Base-by-base conservation (phyloP, 2,329 filamentous ascomycete species). In the Arachnopeziza araneosa region DNA sequence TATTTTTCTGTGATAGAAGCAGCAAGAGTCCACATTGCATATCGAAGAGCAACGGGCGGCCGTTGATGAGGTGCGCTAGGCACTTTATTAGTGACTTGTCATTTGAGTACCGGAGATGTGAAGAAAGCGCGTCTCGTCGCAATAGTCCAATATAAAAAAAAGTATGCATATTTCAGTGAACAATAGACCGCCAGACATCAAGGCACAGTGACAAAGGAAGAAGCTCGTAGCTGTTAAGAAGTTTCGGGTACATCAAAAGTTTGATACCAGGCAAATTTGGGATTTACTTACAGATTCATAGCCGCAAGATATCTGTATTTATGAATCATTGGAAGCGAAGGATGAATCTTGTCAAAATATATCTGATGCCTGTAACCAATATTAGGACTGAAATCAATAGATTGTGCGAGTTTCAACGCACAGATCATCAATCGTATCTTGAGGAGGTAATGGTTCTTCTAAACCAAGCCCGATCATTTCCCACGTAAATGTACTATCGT, bases 21-120 rank as follows among this genome's bases (percentile, higher is more conserved):
- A 10, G 90, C 90, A 67, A 90, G 78, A n/a, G 87, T 83, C 91
- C 92, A 96, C 72, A 97, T 90, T 24, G 87, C 88, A 73, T 97
- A 97, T 69, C 93, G 84, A 50, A 97, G 76, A 68, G 85, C 90
- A 70, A 96, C 84, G 1, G 93, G 90, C 1, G 93, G 93, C 59
- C 90, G 87, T 79, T 88, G 84, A 60, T 89, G 82, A 1, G 90
- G 86, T 2, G 87, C 80, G 1, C 79, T 79, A 56, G 55, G 55
- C 68, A 32, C 71, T 66, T 58, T 61, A 26, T 21, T 52, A 60
- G 30, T 50, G 6, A 30, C 24, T 9, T 7, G 10, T 24, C 21
- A n/a, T n/a, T n/a, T n/a, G n/a, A n/a, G n/a, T n/a, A n/a, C n/a
- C n/a, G n/a, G n/a, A n/a, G n/a, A n/a, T n/a, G n/a, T n/a, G n/a